Base-by-base conservation (phyloP, 768 basidiomycete genomes). In the Suillus discolor region DNA sequence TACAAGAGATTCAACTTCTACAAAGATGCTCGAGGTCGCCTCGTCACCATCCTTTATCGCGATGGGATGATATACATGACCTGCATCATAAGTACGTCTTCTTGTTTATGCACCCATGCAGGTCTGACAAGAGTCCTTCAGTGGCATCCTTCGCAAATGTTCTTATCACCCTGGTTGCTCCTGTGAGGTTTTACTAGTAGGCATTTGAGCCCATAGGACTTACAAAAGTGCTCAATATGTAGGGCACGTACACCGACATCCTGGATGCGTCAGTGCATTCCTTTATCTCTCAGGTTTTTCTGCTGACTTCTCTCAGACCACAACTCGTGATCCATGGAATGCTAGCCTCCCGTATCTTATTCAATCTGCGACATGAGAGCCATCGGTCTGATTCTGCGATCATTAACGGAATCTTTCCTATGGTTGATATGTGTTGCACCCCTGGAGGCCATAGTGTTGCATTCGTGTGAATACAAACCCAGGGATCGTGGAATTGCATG, bases 281-380 rank as follows among this genome's bases (percentile, higher is more conserved):
- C 15, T 38, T 57, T 13, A 9, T 38, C 57, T 57, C 1, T 1
- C 36, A 57, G 36, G 38, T 57, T 39, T 5, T 57, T 36, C 15
- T 8, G 15, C 36, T 57, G 13, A 36, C 16, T 55, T 18, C 25
- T 31, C 61, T 53, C 23, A 57, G 62, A 28, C 36, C 53, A 13
- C 53, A 62, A 25, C 34, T 62, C 18, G 53, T 57, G 7, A 23
- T 62, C 9, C 51, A 59, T 13, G 28, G 62, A 6, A 2, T 62
- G 15, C n/a, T 63, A 28, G 62, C 62, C 38, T 63, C 53, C 39
- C 62, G 53, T 36, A 63, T 63, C 25, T n/a, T 63, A 63, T 41
- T 63, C 54, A 57, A 63, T 55, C 23, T 63, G 36, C 23, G 62
- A 6, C 23, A 6, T 11, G 31, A 63, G 7, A 38, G 38, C 23